A percentile compares a stretch with the other conserved stretches of the same genome.
These are phyloP conservation scores for Biancaea sappan DNA, from an alignment of 306 rosid species.

Conservation along the genomic window DNA sequence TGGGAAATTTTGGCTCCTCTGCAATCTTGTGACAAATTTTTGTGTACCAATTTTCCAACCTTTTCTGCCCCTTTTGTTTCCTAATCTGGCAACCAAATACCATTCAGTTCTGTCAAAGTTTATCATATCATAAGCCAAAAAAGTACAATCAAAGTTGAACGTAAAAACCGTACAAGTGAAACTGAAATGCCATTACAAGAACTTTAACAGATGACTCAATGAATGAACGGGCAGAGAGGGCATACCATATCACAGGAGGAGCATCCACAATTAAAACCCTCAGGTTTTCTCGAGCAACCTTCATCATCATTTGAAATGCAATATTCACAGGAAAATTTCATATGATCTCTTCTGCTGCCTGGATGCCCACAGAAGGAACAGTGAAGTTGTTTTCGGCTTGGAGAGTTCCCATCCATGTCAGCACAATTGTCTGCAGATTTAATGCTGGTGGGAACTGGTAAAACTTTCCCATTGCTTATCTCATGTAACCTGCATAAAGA, in stretches of 20 bases:
- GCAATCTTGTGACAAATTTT: constrained; percentile 72
- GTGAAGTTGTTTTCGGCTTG: constrained; percentile 59
- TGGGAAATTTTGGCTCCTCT: constrained; percentile 71
- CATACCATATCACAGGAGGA: constrained; percentile 67
- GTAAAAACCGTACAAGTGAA: constrained; percentile 16
- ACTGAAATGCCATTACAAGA: not conserved
- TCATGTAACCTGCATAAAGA: constrained; percentile 64
- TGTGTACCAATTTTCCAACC: constrained; percentile 57
- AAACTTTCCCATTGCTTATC: constrained; percentile 62
- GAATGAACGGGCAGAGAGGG: constrained; percentile 1
- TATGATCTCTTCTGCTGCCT: constrained; percentile 73
- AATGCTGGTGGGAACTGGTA: constrained; percentile 40
- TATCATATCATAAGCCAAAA: not conserved
- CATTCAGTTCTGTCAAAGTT: constrained; percentile 13
- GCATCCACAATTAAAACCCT: constrained; percentile 80
- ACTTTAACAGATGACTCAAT: constrained; percentile 5
- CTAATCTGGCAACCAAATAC: constrained; percentile 56
- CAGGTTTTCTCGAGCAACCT: constrained; percentile 74
- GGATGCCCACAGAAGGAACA: constrained; percentile 96
- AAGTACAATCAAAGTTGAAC: not conserved
- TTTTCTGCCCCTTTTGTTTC: constrained; percentile 63
- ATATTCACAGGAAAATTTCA: constrained; percentile 60
- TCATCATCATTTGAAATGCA: constrained; percentile 46
- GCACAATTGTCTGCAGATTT: constrained; percentile 39
- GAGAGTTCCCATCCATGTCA: constrained; percentile 44